Conservation (phyloP, 2,329 filamentous ascomycete genomes). For the Fusarium transvaalense region DNA sequence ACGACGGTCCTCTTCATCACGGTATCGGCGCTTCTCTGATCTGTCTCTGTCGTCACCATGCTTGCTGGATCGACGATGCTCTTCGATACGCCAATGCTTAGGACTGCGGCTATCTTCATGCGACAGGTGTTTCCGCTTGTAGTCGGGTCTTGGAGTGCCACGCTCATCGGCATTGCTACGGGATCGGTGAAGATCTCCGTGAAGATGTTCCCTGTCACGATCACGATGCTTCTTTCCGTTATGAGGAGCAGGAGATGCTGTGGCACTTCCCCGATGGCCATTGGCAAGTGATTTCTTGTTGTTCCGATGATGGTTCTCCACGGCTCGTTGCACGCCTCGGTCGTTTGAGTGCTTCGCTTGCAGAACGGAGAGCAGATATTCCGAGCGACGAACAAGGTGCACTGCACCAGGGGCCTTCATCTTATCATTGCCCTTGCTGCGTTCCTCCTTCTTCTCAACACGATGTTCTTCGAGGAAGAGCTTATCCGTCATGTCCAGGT, state of each 20-base stretch:
- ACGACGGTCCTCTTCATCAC: constrained; percentile 44
- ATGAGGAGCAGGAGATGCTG: constrained; percentile 77
- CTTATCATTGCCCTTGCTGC: constrained; percentile 80
- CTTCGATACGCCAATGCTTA: constrained; percentile 59
- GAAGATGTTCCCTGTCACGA: constrained; percentile 60
- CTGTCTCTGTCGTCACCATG: constrained; percentile 56
- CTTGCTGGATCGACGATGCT: constrained; percentile 55
- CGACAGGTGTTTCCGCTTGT: constrained; percentile 72
- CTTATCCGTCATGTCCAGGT: constrained; percentile 88
- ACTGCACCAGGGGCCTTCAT: constrained; percentile 97
- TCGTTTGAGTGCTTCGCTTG: constrained; percentile 87
- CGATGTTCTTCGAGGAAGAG: constrained; percentile 97
- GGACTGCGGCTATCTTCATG: constrained; percentile 59
- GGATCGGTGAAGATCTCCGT: constrained; percentile 63
- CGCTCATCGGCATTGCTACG: constrained; percentile 66
- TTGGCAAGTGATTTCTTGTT: constrained; percentile 81
- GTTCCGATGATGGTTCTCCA: constrained; percentile 95
- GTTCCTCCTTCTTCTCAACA: constrained; percentile 97
- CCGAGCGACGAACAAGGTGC: constrained; percentile 92
- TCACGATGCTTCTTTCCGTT: constrained; percentile 60
- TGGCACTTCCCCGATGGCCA: constrained; percentile 72
- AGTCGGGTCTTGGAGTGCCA: constrained; percentile 64
- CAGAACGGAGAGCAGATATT: constrained; percentile 95
- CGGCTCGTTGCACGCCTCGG: constrained; percentile 78
- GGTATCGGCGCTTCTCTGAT: constrained; percentile 43